Evolutionary conservation across 1,284 basidiomycete genomes (phyloP).

Genomic region (Trichosporon sp.): DNA sequence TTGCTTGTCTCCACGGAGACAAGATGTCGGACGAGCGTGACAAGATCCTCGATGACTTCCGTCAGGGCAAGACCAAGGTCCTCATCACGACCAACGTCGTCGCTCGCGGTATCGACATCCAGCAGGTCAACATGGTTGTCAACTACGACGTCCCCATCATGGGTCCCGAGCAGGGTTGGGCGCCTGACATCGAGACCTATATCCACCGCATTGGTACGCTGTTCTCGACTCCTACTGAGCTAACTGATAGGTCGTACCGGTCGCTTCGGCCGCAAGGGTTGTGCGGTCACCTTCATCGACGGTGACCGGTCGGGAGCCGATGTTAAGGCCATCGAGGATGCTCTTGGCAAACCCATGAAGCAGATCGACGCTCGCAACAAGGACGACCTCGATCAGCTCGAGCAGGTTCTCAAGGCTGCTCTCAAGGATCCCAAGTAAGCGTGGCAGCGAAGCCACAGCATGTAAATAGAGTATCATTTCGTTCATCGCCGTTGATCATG

Average conservation of each 20-base stretch:
- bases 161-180: conserved; percentile 55
- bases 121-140: conserved; percentile 98
- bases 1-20: conserved; percentile 92
- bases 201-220: conserved; percentile 91
- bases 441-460: not conserved
- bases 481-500: conserved; percentile 6
- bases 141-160: conserved; percentile 96
- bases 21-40: conserved; percentile 90
- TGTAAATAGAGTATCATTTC: conserved; percentile 1
- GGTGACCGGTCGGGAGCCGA: conserved; percentile 79
- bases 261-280: conserved; percentile 90
- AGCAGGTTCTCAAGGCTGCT: conserved; percentile 44
- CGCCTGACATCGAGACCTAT: conserved; percentile 94
- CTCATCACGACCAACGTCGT: conserved; percentile 99
- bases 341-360: conserved; percentile 64
- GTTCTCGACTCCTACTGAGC: not conserved
- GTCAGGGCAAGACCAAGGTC: conserved; percentile 94
- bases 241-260: conserved; percentile 73
- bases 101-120: conserved; percentile 96
- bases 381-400: conserved; percentile 51
- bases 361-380: conserved; percentile 44
- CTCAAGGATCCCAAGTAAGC: conserved; percentile 34
- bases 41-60: conserved; percentile 88
- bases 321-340: conserved; percentile 80
- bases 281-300: conserved; percentile 95